Evolutionary conservation across 1,139 yeast genomes (phyloP), one percentile per base, ranked within the genome.

Genomic region (Wickerhamomyces sp.): DNA sequence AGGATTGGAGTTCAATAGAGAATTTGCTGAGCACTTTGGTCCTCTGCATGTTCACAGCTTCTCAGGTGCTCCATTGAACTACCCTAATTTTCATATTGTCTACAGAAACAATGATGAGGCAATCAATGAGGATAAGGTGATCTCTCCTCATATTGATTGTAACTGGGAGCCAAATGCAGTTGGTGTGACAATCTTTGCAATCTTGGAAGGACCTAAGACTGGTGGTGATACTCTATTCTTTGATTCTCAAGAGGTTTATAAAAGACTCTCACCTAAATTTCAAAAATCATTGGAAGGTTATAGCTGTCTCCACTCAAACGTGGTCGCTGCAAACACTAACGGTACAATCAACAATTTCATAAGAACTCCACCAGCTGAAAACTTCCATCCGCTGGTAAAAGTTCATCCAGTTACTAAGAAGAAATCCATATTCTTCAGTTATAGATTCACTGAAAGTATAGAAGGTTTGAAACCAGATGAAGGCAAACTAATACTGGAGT

Each of bases 131-230:
- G 34, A 37, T 22, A 21, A 16, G 17, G 35, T 32, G 32, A 57
- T 63, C 12, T 64, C 65, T 14, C 76, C 76, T 74, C 85, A 78
- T 56, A 70, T 81, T 8, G 85, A 78, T 54, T 75, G 75, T 30
- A 65, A 78, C 25, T 78, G 75, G 53, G 85, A 78, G 58, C 65
- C 65, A 40, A 81, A 78, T 53, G 80, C 85, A n/a, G 80, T 84
- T 10, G 81, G 81, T 17, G 59, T 71, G 33, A 78, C 84, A 2
- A 68, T 77, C 45, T 70, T 78, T 46, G 67, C 74, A 24, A 74
- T 74, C 38, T 61, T 71, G 43, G 76, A 66, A 43, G 76, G 71
- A 29, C 78, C 83, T 31, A 67, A 65, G 40, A 47, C 71, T 20
- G 84, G 84, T 40, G 83, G 83, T 40, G 85, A 78, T 52, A 78